Conservation (phyloP, 495 filamentous ascomycete genomes). For the Penicillium roqueforti region DNA sequence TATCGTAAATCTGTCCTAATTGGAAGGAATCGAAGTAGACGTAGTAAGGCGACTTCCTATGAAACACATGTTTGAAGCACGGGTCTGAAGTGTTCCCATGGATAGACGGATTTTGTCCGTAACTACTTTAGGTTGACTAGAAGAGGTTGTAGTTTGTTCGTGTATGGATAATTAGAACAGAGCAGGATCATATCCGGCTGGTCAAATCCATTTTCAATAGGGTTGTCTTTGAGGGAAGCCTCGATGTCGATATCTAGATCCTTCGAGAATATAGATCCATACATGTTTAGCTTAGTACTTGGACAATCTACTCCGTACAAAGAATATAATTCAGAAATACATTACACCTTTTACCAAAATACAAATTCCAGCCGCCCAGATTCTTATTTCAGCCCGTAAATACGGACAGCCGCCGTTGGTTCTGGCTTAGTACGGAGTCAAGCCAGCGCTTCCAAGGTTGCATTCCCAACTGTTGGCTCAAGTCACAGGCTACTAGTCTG, state of each 20-base stretch:
- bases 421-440: not conserved
- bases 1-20: not conserved
- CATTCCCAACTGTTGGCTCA: not conserved
- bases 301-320: not conserved
- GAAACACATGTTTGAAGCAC: slow-evolving; percentile 1
- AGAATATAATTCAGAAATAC: not conserved
- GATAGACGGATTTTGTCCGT: not conserved
- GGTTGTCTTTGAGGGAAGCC: not conserved
- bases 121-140: not conserved
- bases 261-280: no score
- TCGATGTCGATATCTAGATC: no score
- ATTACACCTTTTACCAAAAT: not conserved
- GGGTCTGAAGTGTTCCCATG: slow-evolving; percentile 3
- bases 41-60: not conserved
- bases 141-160: not conserved
- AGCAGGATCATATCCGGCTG: slow-evolving; percentile 2
- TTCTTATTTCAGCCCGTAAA: not conserved
- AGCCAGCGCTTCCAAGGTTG: not conserved
- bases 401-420: not conserved
- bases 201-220: slow-evolving; percentile 7
- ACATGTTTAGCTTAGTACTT: no score
- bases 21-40: slow-evolving; percentile 3
- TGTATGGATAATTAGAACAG: not conserved
- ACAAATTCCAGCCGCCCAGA: no score
- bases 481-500: not conserved